phyloP scores from a whole-genome alignment of 805 yeast genomes.

The Candida namnaoensis region DNA sequence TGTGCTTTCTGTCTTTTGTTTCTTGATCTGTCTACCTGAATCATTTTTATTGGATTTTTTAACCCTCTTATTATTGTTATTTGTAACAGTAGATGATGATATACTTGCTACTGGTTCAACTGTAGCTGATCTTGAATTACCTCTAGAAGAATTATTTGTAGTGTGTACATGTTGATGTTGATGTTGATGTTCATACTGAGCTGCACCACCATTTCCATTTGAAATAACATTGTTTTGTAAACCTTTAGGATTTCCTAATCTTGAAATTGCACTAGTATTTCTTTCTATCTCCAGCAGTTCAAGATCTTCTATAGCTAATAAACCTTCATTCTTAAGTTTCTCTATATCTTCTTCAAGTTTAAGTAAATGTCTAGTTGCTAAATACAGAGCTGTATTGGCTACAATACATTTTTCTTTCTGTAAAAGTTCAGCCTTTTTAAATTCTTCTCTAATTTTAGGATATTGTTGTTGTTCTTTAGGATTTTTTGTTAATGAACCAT shows the following conservation, averaged over 20 bases:
- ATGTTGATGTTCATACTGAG: neutral
- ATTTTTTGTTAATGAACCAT: conserved; percentile 73
- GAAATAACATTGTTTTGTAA: neutral
- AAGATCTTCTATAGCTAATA: conserved; percentile 43
- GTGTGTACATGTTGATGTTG: neutral
- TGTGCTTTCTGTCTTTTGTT: conserved; percentile 13
- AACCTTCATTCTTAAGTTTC: conserved; percentile 73
- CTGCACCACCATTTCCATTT: neutral
- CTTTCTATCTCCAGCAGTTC: conserved; percentile 19
- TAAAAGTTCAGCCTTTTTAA: conserved; percentile 44
- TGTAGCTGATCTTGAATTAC: neutral
- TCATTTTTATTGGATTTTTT: conserved; percentile 9
- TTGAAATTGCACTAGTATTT: conserved; percentile 3
- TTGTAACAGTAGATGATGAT: too few species aligned
- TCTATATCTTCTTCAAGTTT: conserved; percentile 70
- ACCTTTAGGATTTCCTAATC: neutral
- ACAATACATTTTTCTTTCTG: conserved; percentile 74
- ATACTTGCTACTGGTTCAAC: neutral
- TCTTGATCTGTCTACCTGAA: conserved; percentile 9
- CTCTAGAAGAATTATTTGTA: neutral
- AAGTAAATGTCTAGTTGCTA: conserved; percentile 66
- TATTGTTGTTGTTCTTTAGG: conserved; percentile 71
- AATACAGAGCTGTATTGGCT: conserved; percentile 76
- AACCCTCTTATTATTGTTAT: neutral
- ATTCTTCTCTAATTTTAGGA: conserved; percentile 61